Evolutionary conservation across 2,329 filamentous ascomycete genomes (phyloP).

Genomic region (Pseudocercospora crystallina): DNA sequence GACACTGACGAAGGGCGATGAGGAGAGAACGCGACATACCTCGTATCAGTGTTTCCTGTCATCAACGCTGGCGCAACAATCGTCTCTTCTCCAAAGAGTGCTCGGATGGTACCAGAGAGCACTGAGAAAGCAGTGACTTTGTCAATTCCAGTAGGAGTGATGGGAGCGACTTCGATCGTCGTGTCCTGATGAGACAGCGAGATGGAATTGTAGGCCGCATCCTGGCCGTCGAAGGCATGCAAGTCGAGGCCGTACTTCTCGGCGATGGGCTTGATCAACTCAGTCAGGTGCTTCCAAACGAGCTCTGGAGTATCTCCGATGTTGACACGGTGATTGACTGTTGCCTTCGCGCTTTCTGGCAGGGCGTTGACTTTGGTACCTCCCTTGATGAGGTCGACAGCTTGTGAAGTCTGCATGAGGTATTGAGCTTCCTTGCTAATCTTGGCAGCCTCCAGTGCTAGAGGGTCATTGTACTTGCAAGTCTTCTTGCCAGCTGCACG

Average conservation of each 20-base stretch:
- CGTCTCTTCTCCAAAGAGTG: slow-evolving; percentile 44
- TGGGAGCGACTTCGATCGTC: slow-evolving; percentile 34
- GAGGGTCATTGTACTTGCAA: slow-evolving; percentile 37
- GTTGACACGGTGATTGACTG: slow-evolving; percentile 60
- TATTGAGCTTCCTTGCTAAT: slow-evolving; percentile 48
- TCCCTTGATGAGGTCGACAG: slow-evolving; percentile 55
- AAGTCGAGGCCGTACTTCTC: slow-evolving; percentile 51
- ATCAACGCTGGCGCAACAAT: slow-evolving; percentile 38
- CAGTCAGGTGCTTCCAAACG: slow-evolving; percentile 48
- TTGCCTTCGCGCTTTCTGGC: slow-evolving; percentile 54
- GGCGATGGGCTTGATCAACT: slow-evolving; percentile 49
- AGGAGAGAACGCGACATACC: neutral
- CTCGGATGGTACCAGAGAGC: slow-evolving; percentile 45
- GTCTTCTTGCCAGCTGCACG: slow-evolving; percentile 29
- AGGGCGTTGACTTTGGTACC: slow-evolving; percentile 61
- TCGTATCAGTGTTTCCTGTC: slow-evolving; percentile 39
- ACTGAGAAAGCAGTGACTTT: slow-evolving; percentile 34
- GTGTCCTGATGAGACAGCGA: slow-evolving; percentile 28
- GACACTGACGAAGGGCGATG: too few relatives aligned
- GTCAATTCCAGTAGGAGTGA: slow-evolving; percentile 38
- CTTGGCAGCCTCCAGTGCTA: slow-evolving; percentile 39
- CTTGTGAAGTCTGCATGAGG: slow-evolving; percentile 58
- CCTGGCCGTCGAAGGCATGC: slow-evolving; percentile 48
- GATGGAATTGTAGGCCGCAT: slow-evolving; percentile 35
- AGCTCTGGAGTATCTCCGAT: slow-evolving; percentile 52